phyloP scores from a whole-genome alignment of 331 rosid species.

The Malus hybrid region DNA sequence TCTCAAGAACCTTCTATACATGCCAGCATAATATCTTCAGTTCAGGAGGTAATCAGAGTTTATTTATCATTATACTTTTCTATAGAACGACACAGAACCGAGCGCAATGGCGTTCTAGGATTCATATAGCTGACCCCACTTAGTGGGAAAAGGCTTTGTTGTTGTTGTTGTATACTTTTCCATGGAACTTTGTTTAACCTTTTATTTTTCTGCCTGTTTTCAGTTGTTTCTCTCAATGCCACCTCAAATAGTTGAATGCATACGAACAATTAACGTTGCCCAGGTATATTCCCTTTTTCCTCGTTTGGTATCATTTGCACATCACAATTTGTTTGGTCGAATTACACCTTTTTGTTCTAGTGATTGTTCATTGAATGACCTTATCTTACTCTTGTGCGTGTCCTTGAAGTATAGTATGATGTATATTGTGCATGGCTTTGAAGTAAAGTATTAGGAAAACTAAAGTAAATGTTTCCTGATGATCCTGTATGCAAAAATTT shows the following conservation, averaged over 20 bases:
- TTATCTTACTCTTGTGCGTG: not conserved
- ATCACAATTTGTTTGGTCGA: not conserved
- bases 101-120: too few species aligned
- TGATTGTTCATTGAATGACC: not conserved
- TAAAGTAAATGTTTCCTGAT: not conserved
- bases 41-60: slow-evolving; percentile 55
- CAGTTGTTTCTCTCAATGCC: slow-evolving; percentile 64
- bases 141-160: too few species aligned
- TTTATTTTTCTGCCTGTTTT: slow-evolving; percentile 7
- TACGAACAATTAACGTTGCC: slow-evolving; percentile 70
- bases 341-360: not conserved
- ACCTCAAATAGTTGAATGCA: slow-evolving; percentile 60
- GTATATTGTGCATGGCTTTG: not conserved
- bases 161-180: not conserved
- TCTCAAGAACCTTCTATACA: slow-evolving; percentile 26
- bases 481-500: not conserved
- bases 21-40: slow-evolving; percentile 40
- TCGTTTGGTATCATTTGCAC: slow-evolving; percentile 11
- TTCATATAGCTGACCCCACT: too few species aligned
- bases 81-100: not conserved
- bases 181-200: not conserved
- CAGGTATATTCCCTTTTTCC: slow-evolving; percentile 52
- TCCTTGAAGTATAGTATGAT: not conserved
- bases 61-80: slow-evolving; percentile 6
- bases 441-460: not conserved